These are phyloP conservation scores for Camelina sativa DNA, from an alignment of 345 rosid species.

Conservation along the genomic window DNA sequence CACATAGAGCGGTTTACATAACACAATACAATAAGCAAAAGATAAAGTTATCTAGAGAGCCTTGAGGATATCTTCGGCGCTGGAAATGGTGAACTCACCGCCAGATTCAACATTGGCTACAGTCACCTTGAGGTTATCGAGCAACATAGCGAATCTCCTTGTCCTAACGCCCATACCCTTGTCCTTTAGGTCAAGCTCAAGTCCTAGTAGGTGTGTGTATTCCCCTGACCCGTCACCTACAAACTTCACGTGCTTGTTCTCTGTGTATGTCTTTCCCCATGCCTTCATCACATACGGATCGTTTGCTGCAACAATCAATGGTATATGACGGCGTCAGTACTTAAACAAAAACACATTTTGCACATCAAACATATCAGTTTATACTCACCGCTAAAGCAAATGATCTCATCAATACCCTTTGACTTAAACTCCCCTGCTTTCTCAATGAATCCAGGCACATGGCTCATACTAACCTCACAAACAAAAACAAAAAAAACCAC, in stretches of 20 bases:
- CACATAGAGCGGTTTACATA: constrained; percentile 8
- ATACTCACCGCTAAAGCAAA: constrained; percentile 78
- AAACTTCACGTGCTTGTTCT: constrained; percentile 90
- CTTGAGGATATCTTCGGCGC: constrained; percentile 84
- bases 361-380: not conserved
- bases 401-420: constrained; percentile 79
- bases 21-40: not conserved
- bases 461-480: constrained; percentile 63
- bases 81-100: constrained; percentile 85
- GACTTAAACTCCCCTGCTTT: constrained; percentile 79
- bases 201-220: constrained; percentile 85
- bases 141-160: constrained; percentile 80
- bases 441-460: constrained; percentile 96
- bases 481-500: not conserved
- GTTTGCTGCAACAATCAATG: constrained; percentile 58
- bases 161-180: constrained; percentile 91
- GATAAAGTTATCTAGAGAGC: constrained; percentile 51
- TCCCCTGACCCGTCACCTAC: constrained; percentile 86
- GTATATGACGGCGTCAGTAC: not conserved
- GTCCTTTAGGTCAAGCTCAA: constrained; percentile 86
- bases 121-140: constrained; percentile 89
- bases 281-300: constrained; percentile 98
- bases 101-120: constrained; percentile 90
- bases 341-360: too few species aligned
- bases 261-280: constrained; percentile 92